phyloP scores from a whole-genome alignment of 1,284 basidiomycete species.

The Sutorius eximius region DNA sequence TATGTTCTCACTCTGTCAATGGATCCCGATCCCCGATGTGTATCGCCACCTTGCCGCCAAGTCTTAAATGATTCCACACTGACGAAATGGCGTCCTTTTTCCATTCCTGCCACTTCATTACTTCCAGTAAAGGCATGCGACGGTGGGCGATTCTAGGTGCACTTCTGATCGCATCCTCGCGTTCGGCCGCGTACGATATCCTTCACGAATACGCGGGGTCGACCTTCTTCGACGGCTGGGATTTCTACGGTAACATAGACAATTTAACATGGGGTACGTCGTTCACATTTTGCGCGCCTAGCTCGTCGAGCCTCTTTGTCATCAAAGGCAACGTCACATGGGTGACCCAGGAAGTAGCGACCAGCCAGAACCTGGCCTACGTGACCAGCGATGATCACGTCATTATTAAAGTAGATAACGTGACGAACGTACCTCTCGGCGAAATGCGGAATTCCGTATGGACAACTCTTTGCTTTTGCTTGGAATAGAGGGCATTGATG shows the following conservation, averaged over 20 bases:
- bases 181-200: conserved; percentile 29
- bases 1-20: neutral
- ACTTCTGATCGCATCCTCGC: conserved; percentile 5
- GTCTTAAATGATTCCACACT: conserved; percentile 13
- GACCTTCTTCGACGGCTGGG: conserved; percentile 53
- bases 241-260: conserved; percentile 54
- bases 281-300: neutral
- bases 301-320: conserved; percentile 13
- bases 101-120: neutral
- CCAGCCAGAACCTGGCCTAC: conserved; percentile 51
- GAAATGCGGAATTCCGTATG: conserved; percentile 56
- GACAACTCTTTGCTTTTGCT: neutral
- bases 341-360: conserved; percentile 47
- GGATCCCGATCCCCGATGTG: neutral
- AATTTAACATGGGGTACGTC: conserved; percentile 50
- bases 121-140: conserved; percentile 10
- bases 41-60: conserved; percentile 1
- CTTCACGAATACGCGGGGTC: conserved; percentile 42
- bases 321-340: conserved; percentile 51
- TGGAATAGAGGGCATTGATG: neutral
- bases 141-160: neutral
- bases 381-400: conserved; percentile 52
- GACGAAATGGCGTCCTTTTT: neutral
- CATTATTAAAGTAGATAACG: conserved; percentile 63
- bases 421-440: conserved; percentile 49